phyloP scores from a whole-genome alignment of 2,329 filamentous ascomycete genomes.

The Graphiopsis chlorocephala region DNA sequence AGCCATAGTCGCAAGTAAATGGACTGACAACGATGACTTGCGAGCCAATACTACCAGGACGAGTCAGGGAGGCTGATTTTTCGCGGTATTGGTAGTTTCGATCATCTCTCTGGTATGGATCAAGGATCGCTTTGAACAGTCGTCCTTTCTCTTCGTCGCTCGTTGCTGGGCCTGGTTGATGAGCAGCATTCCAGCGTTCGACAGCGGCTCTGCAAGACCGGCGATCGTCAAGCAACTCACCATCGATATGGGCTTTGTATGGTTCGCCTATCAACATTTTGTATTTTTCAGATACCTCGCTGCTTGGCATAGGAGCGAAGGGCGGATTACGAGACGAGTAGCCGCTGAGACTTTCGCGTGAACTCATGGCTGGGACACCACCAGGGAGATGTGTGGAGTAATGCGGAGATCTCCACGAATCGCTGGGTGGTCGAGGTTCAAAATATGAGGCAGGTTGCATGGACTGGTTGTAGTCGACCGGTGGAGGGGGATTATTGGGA shows the following conservation, averaged over 20 bases:
- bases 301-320: slow-evolving; percentile 45
- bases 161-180: slow-evolving; percentile 69
- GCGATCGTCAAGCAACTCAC: slow-evolving; percentile 77
- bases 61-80: neutral
- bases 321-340: slow-evolving; percentile 45
- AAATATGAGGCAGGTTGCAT: neutral
- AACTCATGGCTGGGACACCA: slow-evolving; percentile 18
- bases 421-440: slow-evolving; percentile 16
- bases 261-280: slow-evolving; percentile 80
- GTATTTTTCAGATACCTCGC: slow-evolving; percentile 65
- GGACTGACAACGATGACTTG: slow-evolving; percentile 79
- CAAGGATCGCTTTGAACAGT: slow-evolving; percentile 69
- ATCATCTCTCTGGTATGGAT: slow-evolving; percentile 56
- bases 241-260: slow-evolving; percentile 73
- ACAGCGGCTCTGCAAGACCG: slow-evolving; percentile 77
- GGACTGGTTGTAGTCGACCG: neutral
- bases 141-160: slow-evolving; percentile 62
- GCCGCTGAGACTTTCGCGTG: slow-evolving; percentile 30
- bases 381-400: slow-evolving; percentile 5
- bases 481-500: neutral
- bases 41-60: slow-evolving; percentile 57
- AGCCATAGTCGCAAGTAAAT: slow-evolving; percentile 92
- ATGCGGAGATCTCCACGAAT: slow-evolving; percentile 14
- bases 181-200: slow-evolving; percentile 82
- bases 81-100: slow-evolving; percentile 39